Base-by-base conservation (phyloP, 2,329 filamentous ascomycete species). In the Trichoderma brevicompactum region DNA sequence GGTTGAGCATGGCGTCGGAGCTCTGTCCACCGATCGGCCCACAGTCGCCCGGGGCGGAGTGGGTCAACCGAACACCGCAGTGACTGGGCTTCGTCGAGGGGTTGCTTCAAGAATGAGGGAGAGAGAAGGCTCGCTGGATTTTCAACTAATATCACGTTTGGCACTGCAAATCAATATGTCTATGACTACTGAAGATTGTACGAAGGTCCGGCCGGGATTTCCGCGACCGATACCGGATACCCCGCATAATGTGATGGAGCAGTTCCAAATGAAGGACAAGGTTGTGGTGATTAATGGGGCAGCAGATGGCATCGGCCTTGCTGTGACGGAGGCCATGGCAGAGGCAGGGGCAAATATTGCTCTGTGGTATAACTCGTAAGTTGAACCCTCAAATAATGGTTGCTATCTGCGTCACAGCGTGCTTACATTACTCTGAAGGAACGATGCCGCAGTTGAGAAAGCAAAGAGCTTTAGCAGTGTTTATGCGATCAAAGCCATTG, bases 221-320 rank as follows among this genome's bases (percentile, higher is more conserved):
- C 58, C 58, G 36, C 58, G 58, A 36, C 46, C 58, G 19, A 38
- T 41, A 2, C 58, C 58, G 1, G 46, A 50, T 40, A 61, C 58
- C 58, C 36, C 58, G 2, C 34, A 43, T 36, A 61, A 61, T 19
- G 58, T 61, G 15, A n/a, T 61, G 32, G 34, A 61, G 36, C 58
- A 61, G 58, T 61, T 61, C 46, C 44, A 50, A 28, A 61, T 61
- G 58, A 50, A 28, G 36, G 58, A 41, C 58, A 61, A 61, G 46
- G 58, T 61, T 2, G 58, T 61, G 15, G 13, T 61, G 1, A 19
- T 61, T n/a, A 61, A 44, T 6, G 58, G 58, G 32, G 58, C 58
- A 3, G 46, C 58, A 17, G 58, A 61, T 50, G 58, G 58, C 8
- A 61, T 61, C 15, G 58, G 58, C 5, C 36, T 61, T 19, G 58